Evolutionary conservation across 129 eudicot genomes (phyloP).

Genomic region (Tagetes erecta): DNA sequence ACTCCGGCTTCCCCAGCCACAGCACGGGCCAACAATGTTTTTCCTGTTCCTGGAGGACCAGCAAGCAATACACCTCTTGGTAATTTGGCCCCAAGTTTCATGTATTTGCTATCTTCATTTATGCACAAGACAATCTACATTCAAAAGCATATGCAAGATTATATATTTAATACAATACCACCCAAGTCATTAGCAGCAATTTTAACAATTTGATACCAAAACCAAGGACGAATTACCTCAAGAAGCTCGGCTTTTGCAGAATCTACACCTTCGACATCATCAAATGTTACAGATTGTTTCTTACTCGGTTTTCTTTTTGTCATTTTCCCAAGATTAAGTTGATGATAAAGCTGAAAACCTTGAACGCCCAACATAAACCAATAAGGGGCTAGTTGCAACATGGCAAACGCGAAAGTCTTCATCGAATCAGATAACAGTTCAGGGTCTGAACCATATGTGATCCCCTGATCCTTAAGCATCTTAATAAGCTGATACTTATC

Average conservation of each 20-base stretch:
- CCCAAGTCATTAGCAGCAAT: neutral
- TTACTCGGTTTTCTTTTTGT: slow-evolving; percentile 39
- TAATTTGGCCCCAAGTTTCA: slow-evolving; percentile 41
- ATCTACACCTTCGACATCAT: slow-evolving; percentile 45
- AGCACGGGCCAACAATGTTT: slow-evolving; percentile 54
- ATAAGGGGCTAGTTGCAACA: slow-evolving; percentile 38
- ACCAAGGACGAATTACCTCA: slow-evolving; percentile 28
- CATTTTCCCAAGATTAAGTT: slow-evolving; percentile 36
- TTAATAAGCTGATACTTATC: slow-evolving; percentile 31
- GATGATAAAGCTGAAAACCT: slow-evolving; percentile 30
- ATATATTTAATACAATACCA: neutral
- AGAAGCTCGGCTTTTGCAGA: slow-evolving; percentile 43
- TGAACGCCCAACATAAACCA: slow-evolving; percentile 39
- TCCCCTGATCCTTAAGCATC: slow-evolving; percentile 36
- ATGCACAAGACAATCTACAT: slow-evolving; percentile 51
- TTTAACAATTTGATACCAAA: neutral
- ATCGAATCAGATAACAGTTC: slow-evolving; percentile 26
- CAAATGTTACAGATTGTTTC: slow-evolving; percentile 39
- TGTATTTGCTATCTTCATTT: slow-evolving; percentile 49
- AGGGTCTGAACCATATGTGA: slow-evolving; percentile 46
- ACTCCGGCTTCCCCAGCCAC: slow-evolving; percentile 49
- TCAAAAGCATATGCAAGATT: neutral
- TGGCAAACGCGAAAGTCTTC: slow-evolving; percentile 26
- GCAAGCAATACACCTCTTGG: slow-evolving; percentile 51
- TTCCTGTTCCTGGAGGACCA: slow-evolving; percentile 63